Base-by-base conservation (phyloP, 768 basidiomycete genomes). In the Sistotremastrum niveocremeum region DNA sequence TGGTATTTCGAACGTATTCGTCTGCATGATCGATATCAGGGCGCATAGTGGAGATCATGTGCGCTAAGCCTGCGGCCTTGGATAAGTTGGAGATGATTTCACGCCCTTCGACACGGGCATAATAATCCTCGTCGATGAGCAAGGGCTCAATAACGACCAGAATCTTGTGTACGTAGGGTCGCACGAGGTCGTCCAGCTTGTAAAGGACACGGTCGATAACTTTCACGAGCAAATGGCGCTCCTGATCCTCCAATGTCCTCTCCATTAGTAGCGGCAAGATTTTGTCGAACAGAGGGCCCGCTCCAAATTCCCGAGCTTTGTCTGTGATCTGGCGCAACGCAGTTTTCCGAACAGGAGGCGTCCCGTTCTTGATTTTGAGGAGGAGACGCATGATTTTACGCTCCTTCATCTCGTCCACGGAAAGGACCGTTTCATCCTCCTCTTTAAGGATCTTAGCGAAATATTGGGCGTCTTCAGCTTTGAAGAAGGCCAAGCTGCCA, bases 11-110 rank as follows among this genome's bases (percentile, higher is more conserved):
- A 3, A 98, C 94, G 53, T 99, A 98, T 64, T 99, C 95, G 59
- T 99, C 94, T 39, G 95, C 91, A 56, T 98, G 94, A 63, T 99
- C 94, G 51, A 98, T 98, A 71, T 99, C 94, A 3, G 95, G 94
- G 55, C 94, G 84, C 94, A 99, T 98, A 12, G 94, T 99, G 34
- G 95, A 99, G 56, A 99, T 99, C 95, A 99, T 98, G 66, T 99
- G 95, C 2, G 95, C 94, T 29, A 99, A 81, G 65, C 95, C 95
- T 32, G 93, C 94, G 7, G 95, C 95, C 65, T 98, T 99, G 31
- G 95, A 94, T 37, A 98, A 70, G 63, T 98, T 99, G 56, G 89
- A 94, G 54, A 98, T 99, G 61, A 99, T 98, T 69, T 99, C 95
- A 34, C 94, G 89, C 52, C 95, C 95, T 67, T 98, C 95, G 38